phyloP scores from a whole-genome alignment of 257 asterid species.

The Gentiana straminea region DNA sequence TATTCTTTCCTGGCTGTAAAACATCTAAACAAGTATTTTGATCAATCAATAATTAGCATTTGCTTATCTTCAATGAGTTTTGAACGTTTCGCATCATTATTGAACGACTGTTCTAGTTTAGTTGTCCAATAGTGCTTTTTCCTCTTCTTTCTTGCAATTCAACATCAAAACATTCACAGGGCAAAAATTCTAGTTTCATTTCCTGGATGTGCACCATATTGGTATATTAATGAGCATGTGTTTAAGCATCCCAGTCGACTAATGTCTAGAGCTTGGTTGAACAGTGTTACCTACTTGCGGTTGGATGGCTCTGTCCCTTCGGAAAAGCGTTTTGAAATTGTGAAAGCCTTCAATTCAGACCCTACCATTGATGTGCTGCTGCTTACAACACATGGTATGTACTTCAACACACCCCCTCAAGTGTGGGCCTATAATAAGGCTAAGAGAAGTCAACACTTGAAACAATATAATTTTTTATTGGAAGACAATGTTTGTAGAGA shows the following conservation, averaged over 20 bases:
- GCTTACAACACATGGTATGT: conserved; percentile 91
- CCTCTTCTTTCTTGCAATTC: neutral
- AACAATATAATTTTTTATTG: too few species aligned
- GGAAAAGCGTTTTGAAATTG: conserved; percentile 94
- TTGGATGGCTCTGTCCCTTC: conserved; percentile 97
- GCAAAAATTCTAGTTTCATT: neutral
- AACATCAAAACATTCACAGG: neutral
- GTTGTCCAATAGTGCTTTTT: neutral
- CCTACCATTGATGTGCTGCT: conserved; percentile 94
- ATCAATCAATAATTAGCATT: too few species aligned
- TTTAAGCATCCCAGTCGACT: conserved; percentile 2
- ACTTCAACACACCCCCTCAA: neutral
- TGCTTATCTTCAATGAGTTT: too few species aligned
- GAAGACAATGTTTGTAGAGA: too few species aligned
- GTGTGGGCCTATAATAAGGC: too few species aligned
- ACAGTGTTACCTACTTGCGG: conserved; percentile 90
- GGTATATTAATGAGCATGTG: neutral
- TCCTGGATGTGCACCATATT: neutral
- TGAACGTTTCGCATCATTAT: neutral
- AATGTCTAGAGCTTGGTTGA: conserved; percentile 14
- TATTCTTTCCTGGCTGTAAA: too few species aligned
- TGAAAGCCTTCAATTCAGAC: conserved; percentile 95
- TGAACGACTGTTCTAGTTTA: neutral
- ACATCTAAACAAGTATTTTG: too few species aligned
- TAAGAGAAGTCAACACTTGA: too few species aligned